These are phyloP conservation scores for Leccinum subrobustum DNA, from an alignment of 1,284 basidiomycete genomes.

Conservation along the genomic window DNA sequence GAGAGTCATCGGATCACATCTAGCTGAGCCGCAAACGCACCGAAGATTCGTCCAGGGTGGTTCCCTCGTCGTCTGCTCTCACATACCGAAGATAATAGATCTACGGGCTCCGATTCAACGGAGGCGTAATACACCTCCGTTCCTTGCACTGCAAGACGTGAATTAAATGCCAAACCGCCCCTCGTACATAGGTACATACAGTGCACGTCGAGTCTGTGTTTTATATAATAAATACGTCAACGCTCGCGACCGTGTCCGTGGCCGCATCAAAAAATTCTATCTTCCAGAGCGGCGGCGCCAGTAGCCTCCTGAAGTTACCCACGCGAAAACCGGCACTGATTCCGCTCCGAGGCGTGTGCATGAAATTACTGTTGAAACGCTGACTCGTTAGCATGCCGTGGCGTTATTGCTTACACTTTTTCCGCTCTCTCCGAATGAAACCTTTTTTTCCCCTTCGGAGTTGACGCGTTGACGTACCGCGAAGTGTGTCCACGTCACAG, in stretches of 20 bases:
- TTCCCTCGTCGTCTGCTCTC: neutral
- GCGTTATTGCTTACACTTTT: neutral
- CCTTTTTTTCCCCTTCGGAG: neutral
- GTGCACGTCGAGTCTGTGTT: neutral
- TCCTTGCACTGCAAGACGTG: neutral
- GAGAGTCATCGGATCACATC: too few relatives aligned
- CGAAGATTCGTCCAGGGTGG: neutral
- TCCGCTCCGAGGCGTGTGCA: neutral
- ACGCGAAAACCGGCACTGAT: neutral
- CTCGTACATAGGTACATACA: neutral
- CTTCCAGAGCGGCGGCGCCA: neutral
- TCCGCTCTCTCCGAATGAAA: neutral
- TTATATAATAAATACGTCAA: neutral
- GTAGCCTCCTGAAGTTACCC: neutral
- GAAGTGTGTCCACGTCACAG: neutral
- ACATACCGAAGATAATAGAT: neutral
- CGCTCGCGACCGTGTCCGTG: neutral
- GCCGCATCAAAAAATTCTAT: neutral
- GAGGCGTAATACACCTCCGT: neutral
- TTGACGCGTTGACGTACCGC: neutral
- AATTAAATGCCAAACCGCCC: neutral
- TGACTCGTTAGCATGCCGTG: neutral
- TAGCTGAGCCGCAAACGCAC: neutral
- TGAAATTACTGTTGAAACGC: neutral
- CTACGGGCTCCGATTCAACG: neutral